phyloP scores from a whole-genome alignment of 106 monocot species.

The Triglochin maritima region DNA sequence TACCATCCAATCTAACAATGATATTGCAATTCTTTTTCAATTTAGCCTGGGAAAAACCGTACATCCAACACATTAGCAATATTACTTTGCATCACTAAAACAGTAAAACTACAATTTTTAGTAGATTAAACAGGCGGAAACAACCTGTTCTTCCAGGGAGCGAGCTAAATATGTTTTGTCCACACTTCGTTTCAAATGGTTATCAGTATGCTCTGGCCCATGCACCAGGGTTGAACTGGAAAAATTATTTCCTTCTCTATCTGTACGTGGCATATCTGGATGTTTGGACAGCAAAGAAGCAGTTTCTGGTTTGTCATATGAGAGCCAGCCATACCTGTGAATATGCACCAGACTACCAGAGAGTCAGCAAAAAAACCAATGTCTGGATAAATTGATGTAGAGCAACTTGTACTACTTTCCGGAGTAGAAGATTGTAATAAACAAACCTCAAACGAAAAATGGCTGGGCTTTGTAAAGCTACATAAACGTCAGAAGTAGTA shows the following conservation, averaged over 20 bases:
- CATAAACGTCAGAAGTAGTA: slow-evolving; percentile 56
- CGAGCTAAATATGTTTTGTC: not conserved
- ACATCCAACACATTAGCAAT: not conserved
- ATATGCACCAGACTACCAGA: not conserved
- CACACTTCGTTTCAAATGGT: not conserved
- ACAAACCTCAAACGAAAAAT: slow-evolving; percentile 68
- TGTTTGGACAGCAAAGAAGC: not conserved
- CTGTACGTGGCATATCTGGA: too few species aligned
- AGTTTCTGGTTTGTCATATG: slow-evolving; percentile 12
- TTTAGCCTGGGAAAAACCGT: slow-evolving; percentile 14
- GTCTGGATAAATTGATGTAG: too few species aligned
- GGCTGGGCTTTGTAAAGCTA: slow-evolving; percentile 46
- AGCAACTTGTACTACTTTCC: too few species aligned
- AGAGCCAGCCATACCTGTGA: slow-evolving; percentile 77
- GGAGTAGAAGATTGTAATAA: too few species aligned
- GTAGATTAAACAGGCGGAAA: not conserved
- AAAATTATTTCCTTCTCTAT: not conserved
- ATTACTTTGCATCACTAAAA: too few species aligned
- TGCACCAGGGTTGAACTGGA: not conserved
- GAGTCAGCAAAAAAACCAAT: not conserved
- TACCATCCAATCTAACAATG: slow-evolving; percentile 52
- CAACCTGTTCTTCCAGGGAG: not conserved
- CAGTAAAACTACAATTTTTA: too few species aligned
- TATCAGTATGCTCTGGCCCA: not conserved
- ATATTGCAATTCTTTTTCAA: slow-evolving; percentile 5